Conservation (phyloP, 176 grass and related monocot species). For the Cenchrus americanus region DNA sequence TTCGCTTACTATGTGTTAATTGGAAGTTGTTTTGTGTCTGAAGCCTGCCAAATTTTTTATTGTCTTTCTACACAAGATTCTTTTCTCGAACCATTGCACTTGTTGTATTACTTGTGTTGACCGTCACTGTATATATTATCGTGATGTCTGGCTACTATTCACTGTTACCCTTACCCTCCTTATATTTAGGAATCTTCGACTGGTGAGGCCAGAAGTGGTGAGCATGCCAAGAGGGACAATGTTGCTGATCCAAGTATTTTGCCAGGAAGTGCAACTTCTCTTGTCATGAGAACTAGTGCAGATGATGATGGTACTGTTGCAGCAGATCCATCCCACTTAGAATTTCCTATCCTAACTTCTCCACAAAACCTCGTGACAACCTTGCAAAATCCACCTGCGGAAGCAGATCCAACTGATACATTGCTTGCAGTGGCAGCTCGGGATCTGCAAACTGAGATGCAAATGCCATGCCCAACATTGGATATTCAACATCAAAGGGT, state of each 20-base stretch:
- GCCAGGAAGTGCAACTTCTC: conserved; percentile 23
- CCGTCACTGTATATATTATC: conserved; percentile 11
- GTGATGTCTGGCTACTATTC: conserved; percentile 11
- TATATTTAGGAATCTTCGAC: conserved; percentile 43
- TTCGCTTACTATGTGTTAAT: background rate
- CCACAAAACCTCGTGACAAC: background rate
- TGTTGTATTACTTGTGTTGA: conserved; percentile 28
- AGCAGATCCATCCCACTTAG: conserved; percentile 17
- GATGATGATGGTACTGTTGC: background rate
- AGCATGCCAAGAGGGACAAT: conserved; percentile 23
- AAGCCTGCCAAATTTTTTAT: background rate
- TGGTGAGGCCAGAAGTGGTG: conserved; percentile 2
- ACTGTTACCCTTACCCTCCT: background rate
- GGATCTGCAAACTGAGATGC: conserved; percentile 26
- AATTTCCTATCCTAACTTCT: conserved; percentile 18
- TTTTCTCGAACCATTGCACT: conserved; percentile 27
- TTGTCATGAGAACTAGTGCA: conserved; percentile 21
- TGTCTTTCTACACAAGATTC: conserved; percentile 12
- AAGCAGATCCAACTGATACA: conserved; percentile 8
- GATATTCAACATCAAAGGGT: background rate
- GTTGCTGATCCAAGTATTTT: conserved; percentile 20
- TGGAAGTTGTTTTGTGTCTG: conserved; percentile 15
- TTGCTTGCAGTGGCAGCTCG: background rate
- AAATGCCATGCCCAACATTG: conserved; percentile 1
- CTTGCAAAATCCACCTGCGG: conserved; percentile 7